Conservation (phyloP, 352 stramenopile species). For the Phytopythium litorale region DNA sequence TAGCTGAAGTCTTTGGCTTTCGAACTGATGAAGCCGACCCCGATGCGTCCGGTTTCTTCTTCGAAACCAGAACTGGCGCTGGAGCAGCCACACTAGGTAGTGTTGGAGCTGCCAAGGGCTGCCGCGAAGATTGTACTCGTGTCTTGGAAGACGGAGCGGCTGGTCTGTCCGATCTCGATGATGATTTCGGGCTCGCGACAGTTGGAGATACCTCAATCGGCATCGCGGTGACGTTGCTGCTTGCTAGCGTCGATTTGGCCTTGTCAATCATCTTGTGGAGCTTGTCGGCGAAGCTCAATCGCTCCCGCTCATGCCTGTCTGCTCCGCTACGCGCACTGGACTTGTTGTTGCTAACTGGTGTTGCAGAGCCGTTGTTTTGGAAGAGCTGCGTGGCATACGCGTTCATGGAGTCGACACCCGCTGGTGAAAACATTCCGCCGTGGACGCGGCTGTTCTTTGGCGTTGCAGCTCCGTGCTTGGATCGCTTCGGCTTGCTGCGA, state of each 20-base stretch:
- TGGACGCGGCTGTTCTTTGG: constrained; percentile 13
- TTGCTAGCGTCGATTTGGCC: constrained; percentile 60
- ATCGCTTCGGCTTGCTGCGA: constrained; percentile 22
- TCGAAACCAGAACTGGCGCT: background rate
- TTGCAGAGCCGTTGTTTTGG: constrained; percentile 27
- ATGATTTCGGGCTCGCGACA: background rate
- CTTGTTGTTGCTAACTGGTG: constrained; percentile 7
- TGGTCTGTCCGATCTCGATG: background rate
- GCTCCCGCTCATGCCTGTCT: constrained; percentile 44
- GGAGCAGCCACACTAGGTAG: background rate
- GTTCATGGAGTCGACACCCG: constrained; percentile 45
- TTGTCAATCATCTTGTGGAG: constrained; percentile 88
- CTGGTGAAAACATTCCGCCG: constrained; percentile 4
- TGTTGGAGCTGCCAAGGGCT: background rate
- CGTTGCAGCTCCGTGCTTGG: constrained; percentile 17
- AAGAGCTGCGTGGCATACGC: constrained; percentile 70
- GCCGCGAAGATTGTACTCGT: background rate
- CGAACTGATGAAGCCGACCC: background rate
- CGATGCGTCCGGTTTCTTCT: background rate
- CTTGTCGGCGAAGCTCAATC: constrained; percentile 81
- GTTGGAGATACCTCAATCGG: background rate
- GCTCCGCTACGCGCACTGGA: constrained; percentile 7
- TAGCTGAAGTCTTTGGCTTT: background rate
- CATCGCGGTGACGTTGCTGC: constrained; percentile 15
- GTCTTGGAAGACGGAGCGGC: constrained; percentile 2